A percentile compares a stretch with the other conserved stretches of the same genome.
Evolutionary conservation across 2,329 filamentous ascomycete genomes (phyloP).

Genomic region (Rhinocladiella mackenziei): DNA sequence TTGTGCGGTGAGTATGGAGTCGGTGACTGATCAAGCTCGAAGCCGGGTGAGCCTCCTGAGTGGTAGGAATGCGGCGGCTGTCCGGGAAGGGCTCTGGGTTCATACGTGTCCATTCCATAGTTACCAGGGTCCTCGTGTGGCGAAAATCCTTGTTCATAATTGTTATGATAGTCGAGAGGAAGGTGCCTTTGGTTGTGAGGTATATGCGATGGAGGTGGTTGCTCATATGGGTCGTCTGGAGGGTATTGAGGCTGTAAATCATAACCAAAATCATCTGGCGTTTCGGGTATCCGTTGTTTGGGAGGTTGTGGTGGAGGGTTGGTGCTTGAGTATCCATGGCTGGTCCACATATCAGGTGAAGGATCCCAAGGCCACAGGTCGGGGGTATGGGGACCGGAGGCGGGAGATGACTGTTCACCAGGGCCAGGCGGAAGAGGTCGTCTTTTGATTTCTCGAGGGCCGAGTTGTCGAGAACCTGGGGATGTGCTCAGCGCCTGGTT

Average conservation of each 20-base stretch:
- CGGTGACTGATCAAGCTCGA: background rate
- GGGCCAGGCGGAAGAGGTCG: constrained; percentile 80
- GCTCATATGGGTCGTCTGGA: constrained; percentile 17
- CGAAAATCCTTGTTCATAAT: background rate
- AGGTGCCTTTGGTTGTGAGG: constrained; percentile 10
- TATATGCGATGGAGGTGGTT: constrained; percentile 1
- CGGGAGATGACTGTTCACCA: constrained; percentile 15
- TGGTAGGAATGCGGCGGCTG: constrained; percentile 51
- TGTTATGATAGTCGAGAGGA: constrained; percentile 8
- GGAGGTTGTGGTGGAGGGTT: constrained; percentile 22
- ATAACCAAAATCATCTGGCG: constrained; percentile 24
- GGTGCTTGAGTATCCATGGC: constrained; percentile 11
- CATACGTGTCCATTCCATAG: constrained; percentile 5
- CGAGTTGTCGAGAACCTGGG: constrained; percentile 50
- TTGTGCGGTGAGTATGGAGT: constrained; percentile 11
- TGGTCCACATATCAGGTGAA: constrained; percentile 35
- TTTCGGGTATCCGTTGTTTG: constrained; percentile 24
- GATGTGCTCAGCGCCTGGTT: constrained; percentile 27
- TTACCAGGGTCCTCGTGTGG: constrained; percentile 2
- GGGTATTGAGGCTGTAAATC: constrained; percentile 15
- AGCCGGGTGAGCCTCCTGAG: background rate
- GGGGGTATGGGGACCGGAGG: background rate
- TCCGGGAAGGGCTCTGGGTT: constrained; percentile 43
- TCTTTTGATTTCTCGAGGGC: constrained; percentile 63
- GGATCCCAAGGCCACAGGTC: constrained; percentile 11